phyloP scores from a whole-genome alignment of 306 rosid genomes.

The Dalbergia oliveri region DNA sequence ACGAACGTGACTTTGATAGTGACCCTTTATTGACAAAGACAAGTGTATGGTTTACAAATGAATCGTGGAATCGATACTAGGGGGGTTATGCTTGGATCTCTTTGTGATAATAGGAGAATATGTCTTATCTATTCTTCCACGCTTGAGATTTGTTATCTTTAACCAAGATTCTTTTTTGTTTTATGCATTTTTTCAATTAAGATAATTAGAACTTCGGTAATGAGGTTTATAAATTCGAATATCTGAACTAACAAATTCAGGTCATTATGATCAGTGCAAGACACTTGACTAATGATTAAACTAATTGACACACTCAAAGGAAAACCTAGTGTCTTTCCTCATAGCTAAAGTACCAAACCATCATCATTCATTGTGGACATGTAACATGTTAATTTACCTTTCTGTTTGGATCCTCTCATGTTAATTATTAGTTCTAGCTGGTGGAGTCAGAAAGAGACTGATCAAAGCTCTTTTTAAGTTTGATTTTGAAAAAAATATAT shows the following conservation, averaged over 20 bases:
- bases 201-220: not conserved
- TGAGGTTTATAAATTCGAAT: not conserved
- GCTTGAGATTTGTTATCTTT: slow-evolving; percentile 21
- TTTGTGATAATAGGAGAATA: slow-evolving; percentile 5
- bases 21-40: slow-evolving; percentile 35
- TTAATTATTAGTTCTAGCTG: not conserved
- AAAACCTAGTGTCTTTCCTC: not conserved
- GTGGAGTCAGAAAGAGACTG: slow-evolving; percentile 7
- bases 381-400: not conserved
- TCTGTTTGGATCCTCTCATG: not conserved
- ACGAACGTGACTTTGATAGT: slow-evolving; percentile 14
- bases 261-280: not conserved
- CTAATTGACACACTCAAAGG: not conserved
- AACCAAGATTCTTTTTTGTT: not conserved
- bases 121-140: slow-evolving; percentile 22
- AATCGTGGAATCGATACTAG: slow-evolving; percentile 27
- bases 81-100: slow-evolving; percentile 36
- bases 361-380: not conserved
- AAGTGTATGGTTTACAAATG: slow-evolving; percentile 25
- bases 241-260: not conserved
- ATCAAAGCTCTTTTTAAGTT: not conserved
- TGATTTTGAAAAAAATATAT: not conserved
- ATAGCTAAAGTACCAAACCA: not conserved
- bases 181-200: not conserved
- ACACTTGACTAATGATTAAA: no score